Conservation (phyloP, 2,329 filamentous ascomycete genomes). For the Coniella vitis region DNA sequence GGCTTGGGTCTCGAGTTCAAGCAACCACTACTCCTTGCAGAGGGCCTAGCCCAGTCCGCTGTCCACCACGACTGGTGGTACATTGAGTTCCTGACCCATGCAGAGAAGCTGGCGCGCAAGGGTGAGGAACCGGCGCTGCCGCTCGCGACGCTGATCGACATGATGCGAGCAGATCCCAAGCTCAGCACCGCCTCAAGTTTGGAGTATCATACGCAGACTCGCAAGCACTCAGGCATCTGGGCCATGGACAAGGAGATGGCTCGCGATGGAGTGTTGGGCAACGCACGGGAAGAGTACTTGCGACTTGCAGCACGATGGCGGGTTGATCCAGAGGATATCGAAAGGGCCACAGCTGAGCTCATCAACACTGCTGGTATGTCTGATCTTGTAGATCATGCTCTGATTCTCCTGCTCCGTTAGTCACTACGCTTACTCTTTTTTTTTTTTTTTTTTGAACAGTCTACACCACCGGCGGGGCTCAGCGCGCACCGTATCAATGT, state of each 20-base stretch:
- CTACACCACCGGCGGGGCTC: conserved; percentile 2
- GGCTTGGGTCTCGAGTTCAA: conserved; percentile 2
- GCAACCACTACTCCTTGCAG: conserved; percentile 3
- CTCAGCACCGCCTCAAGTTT: conserved; percentile 3
- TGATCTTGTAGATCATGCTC: too few relatives aligned
- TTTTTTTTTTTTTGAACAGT: not conserved
- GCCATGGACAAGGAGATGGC: conserved; percentile 6
- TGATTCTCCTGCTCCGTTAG: too few relatives aligned
- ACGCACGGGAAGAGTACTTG: not conserved
- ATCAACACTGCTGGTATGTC: conserved; percentile 4
- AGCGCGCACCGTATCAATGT: conserved; percentile 2
- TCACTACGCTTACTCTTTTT: not conserved
- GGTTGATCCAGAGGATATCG: not conserved
- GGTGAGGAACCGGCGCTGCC: conserved; percentile 1
- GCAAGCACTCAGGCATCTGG: conserved; percentile 6
- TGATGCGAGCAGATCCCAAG: conserved; percentile 5
- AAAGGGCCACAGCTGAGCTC: conserved; percentile 2
- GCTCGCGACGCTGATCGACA: conserved; percentile 1
- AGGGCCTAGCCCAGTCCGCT: conserved; percentile 5
- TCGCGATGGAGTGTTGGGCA: conserved; percentile 1
- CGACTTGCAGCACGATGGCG: conserved; percentile 6
- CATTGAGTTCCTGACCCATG: conserved; percentile 1
- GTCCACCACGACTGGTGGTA: conserved; percentile 8
- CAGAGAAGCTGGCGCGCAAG: not conserved
- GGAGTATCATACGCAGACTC: conserved; percentile 1